Evolutionary conservation across 495 filamentous ascomycete genomes (phyloP).

Genomic region (Trypethelium eluteriae): DNA sequence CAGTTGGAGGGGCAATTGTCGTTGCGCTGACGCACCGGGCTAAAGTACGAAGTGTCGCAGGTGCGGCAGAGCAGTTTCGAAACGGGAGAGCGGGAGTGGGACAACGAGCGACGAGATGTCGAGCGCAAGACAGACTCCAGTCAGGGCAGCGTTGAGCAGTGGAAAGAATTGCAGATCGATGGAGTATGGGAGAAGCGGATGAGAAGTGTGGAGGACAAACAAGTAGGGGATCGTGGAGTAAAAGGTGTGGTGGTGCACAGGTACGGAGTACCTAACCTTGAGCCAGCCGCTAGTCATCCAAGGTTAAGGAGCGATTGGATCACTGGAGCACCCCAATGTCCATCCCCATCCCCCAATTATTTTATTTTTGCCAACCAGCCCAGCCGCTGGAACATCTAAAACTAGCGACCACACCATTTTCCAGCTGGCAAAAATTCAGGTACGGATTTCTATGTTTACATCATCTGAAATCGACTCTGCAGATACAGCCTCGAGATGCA

Average conservation of each 20-base stretch:
- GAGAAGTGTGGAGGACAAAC: slow-evolving; percentile 1
- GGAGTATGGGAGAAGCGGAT: background rate
- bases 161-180: background rate
- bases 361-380: background rate
- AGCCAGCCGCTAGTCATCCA: background rate
- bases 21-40: slow-evolving; percentile 5
- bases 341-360: background rate
- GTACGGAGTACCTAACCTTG: background rate
- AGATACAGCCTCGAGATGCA: too few species aligned
- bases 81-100: background rate
- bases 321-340: too few species aligned
- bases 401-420: background rate
- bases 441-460: background rate
- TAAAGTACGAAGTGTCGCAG: slow-evolving; percentile 1
- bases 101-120: background rate
- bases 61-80: background rate
- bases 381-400: background rate
- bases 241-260: background rate
- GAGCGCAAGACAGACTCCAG: background rate
- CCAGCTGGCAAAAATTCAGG: background rate
- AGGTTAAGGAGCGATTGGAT: background rate
- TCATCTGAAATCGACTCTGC: background rate
- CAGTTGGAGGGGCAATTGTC: background rate
- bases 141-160: background rate
- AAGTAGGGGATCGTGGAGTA: background rate